phyloP scores from a whole-genome alignment of 192 early-diverging fungal genomes.

The Linnemannia schmuckeri region DNA sequence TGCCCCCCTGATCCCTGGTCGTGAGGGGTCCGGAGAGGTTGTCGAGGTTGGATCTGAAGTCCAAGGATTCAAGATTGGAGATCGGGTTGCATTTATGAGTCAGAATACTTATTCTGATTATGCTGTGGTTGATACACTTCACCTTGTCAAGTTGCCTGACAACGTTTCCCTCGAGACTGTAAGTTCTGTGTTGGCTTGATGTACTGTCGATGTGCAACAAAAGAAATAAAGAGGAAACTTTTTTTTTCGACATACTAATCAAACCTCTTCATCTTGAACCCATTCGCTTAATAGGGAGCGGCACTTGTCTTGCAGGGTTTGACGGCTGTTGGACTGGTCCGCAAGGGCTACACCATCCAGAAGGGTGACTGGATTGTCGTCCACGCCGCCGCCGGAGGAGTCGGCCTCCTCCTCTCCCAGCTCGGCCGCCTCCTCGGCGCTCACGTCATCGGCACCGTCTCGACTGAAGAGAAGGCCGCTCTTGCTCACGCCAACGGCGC shows the following conservation, averaged over 20 bases:
- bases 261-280: neutral
- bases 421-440: conserved; percentile 79
- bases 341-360: conserved; percentile 75
- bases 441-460: conserved; percentile 87
- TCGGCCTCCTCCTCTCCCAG: conserved; percentile 86
- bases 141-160: conserved; percentile 56
- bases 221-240: neutral
- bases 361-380: conserved; percentile 83
- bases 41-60: conserved; percentile 70
- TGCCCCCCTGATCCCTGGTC: conserved; percentile 75
- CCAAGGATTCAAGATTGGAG: conserved; percentile 76
- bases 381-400: conserved; percentile 92
- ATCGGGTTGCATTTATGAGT: conserved; percentile 80
- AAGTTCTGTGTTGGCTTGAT: neutral
- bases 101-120: conserved; percentile 83
- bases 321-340: conserved; percentile 80
- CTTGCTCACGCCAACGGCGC: conserved; percentile 72
- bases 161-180: conserved; percentile 14
- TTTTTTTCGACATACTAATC: neutral
- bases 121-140: conserved; percentile 50
- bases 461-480: conserved; percentile 75
- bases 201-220: neutral
- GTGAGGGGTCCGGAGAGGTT: conserved; percentile 85
- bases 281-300: neutral
- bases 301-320: conserved; percentile 77